Base-by-base conservation (phyloP, 83 land plant genomes). In the Isoetes engelmannii region DNA sequence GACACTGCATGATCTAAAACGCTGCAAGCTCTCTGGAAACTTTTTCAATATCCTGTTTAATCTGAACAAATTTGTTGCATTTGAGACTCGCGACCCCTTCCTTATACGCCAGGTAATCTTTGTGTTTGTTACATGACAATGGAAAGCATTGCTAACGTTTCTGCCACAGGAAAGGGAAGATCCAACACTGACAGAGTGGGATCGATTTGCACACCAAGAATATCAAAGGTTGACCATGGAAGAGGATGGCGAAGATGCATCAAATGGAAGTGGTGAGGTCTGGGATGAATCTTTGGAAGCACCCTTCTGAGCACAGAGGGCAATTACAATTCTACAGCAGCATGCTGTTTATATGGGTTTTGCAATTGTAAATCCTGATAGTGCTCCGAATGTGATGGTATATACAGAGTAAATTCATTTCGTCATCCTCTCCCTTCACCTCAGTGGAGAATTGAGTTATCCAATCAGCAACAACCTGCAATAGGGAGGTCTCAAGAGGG, bases 221-320 rank as follows among this genome's bases (percentile, higher is more conserved):
- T 94, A 94, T 80, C 86, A 90, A 28, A 81, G 99, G 70, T 74
- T 94, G 70, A 90, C 99, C 10, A 94, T 94, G 99, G 99, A 94
- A 71, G 99, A 94, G 77, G 97, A 94, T 79, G 92, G 80, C 50
- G 98, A 93, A 63, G 97, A 94, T 84, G 97, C 87, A 51, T 94
- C 97, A 0, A 94, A 88, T 69, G 99, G 97, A 17, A 94, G 99
- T 83, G 92, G 82, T 65, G 97, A 94, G 73, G 93, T 94, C 48
- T 94, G 93, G 97, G 99, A 94, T 74, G 99, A 94, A 74, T 81
- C 92, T 43, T 86, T 86, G 21, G 99, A 94, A 79, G 86, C 96
- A 69, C 96, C 98, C 20, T 93, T 85, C 61, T 93, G 76, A 87
- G n/a, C 54, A 28, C 37, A 28, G 37, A 28, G 37, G 2, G 37